Evolutionary conservation across 208 protist genomes (phyloP).

Genomic region (Crithidia mellificae): DNA sequence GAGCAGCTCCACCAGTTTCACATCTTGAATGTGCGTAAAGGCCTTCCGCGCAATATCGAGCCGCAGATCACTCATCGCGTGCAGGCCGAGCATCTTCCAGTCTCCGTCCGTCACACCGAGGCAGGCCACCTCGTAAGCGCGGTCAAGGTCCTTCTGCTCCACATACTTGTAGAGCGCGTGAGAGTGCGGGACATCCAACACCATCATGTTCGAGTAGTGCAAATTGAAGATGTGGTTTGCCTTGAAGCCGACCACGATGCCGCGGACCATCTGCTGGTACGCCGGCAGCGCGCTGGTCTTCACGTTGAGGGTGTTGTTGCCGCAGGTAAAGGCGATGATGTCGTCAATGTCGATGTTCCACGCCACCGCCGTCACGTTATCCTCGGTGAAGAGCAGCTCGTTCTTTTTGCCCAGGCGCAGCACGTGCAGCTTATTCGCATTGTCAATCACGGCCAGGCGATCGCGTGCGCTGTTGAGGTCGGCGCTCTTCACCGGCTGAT

Average conservation of each 20-base stretch:
- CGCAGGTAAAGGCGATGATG: conserved; percentile 93
- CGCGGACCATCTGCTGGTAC: conserved; percentile 92
- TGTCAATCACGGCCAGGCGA: conserved; percentile 94
- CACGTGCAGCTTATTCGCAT: conserved; percentile 85
- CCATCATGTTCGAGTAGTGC: conserved; percentile 77
- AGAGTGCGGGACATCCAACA: conserved; percentile 94
- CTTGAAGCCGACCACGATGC: conserved; percentile 96
- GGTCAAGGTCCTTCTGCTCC: conserved; percentile 87
- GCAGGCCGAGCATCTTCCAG: conserved; percentile 94
- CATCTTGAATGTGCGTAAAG: conserved; percentile 93
- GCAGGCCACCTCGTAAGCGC: conserved; percentile 92
- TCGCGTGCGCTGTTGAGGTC: conserved; percentile 88
- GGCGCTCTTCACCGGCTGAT: conserved; percentile 76
- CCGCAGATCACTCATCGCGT: conserved; percentile 88
- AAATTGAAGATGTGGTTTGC: conserved; percentile 95
- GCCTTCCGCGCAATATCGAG: conserved; percentile 91
- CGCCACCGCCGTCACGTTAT: conserved; percentile 85
- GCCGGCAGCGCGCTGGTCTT: conserved; percentile 93
- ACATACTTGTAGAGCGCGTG: conserved; percentile 92
- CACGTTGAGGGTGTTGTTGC: conserved; percentile 87
- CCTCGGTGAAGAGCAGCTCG: conserved; percentile 91
- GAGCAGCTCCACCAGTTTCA: conserved; percentile 92
- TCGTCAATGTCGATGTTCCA: conserved; percentile 96
- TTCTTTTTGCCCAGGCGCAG: conserved; percentile 86
- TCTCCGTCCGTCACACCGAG: conserved; percentile 93